phyloP scores from a whole-genome alignment of 1,284 basidiomycete genomes.

The Flammula alnicola region DNA sequence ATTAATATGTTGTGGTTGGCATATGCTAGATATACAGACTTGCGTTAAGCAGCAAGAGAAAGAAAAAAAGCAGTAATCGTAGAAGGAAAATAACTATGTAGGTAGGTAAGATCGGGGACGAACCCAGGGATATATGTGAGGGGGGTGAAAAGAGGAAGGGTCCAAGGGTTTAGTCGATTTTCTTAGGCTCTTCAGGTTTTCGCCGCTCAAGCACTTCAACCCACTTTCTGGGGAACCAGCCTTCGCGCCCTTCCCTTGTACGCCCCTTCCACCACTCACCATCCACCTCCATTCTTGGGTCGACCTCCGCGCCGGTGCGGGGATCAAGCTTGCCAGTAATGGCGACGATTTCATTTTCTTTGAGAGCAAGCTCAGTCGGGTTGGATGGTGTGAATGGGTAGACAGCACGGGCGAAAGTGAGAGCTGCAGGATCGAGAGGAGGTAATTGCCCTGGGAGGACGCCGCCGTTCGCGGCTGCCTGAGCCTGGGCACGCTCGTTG shows the following conservation, averaged over 20 bases:
- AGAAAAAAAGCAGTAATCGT: neutral
- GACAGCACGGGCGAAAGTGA: conserved; percentile 88
- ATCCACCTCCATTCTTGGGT: conserved; percentile 74
- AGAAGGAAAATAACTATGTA: neutral
- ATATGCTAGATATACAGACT: conserved; percentile 4
- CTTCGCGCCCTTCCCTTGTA: conserved; percentile 91
- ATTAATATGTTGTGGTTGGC: neutral
- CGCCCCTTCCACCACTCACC: conserved; percentile 97
- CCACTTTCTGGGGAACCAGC: conserved; percentile 97
- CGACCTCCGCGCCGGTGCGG: conserved; percentile 67
- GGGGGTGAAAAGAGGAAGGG: neutral
- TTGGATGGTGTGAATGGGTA: conserved; percentile 82
- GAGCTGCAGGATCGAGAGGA: conserved; percentile 70
- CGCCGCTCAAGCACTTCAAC: conserved; percentile 73
- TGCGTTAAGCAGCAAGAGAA: neutral
- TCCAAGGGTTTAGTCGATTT: conserved; percentile 26
- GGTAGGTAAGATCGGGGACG: neutral
- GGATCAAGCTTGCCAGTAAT: conserved; percentile 86
- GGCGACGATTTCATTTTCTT: conserved; percentile 94
- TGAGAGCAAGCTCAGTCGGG: conserved; percentile 80
- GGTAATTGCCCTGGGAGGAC: conserved; percentile 47
- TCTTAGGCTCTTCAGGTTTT: conserved; percentile 39
- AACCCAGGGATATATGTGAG: neutral
- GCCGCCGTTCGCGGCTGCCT: conserved; percentile 39
- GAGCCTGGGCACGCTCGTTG: conserved; percentile 63